These are phyloP conservation scores for Penicillium decumbens DNA, from an alignment of 2,329 filamentous ascomycete species.

Conservation along the genomic window DNA sequence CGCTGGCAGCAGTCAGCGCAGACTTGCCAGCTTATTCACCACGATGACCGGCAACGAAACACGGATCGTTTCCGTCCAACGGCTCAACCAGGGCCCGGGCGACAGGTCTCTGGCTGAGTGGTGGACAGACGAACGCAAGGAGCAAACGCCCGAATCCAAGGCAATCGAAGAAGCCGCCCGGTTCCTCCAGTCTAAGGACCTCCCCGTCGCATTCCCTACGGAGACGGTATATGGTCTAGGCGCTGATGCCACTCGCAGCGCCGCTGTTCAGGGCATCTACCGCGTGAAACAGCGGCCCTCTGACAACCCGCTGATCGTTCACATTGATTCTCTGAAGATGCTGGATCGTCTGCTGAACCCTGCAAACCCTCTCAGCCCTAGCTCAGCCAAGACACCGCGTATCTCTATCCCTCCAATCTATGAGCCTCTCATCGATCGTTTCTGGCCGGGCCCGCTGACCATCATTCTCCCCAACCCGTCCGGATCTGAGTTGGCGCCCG, in stretches of 20 bases:
- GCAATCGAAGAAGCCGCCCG: slow-evolving; percentile 62
- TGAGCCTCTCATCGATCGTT: slow-evolving; percentile 67
- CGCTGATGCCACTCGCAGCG: slow-evolving; percentile 85
- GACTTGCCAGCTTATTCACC: slow-evolving; percentile 23
- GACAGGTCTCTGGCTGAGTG: slow-evolving; percentile 35
- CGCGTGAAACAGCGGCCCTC: slow-evolving; percentile 81
- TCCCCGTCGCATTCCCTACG: slow-evolving; percentile 89
- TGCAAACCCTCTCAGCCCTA: slow-evolving; percentile 18
- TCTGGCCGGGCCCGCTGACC: slow-evolving; percentile 94
- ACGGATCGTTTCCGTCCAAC: slow-evolving; percentile 37
- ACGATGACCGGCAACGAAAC: slow-evolving; percentile 26
- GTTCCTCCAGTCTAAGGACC: slow-evolving; percentile 60
- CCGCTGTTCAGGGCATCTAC: slow-evolving; percentile 86
- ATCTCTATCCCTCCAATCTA: slow-evolving; percentile 67
- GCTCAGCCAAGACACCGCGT: slow-evolving; percentile 29
- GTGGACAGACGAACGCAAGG: slow-evolving; percentile 37
- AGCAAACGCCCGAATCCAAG: slow-evolving; percentile 44
- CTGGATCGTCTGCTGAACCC: slow-evolving; percentile 59
- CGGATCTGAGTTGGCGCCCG: slow-evolving; percentile 70
- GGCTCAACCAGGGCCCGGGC: slow-evolving; percentile 35
- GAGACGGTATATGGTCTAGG: slow-evolving; percentile 97
- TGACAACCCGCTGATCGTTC: slow-evolving; percentile 93
- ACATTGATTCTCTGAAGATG: slow-evolving; percentile 77
- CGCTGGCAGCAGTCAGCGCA: slow-evolving; percentile 31
- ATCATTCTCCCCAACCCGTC: slow-evolving; percentile 75